Evolutionary conservation across 108 stramenopile genomes (phyloP).

Genomic region (Ochromonas danica): DNA sequence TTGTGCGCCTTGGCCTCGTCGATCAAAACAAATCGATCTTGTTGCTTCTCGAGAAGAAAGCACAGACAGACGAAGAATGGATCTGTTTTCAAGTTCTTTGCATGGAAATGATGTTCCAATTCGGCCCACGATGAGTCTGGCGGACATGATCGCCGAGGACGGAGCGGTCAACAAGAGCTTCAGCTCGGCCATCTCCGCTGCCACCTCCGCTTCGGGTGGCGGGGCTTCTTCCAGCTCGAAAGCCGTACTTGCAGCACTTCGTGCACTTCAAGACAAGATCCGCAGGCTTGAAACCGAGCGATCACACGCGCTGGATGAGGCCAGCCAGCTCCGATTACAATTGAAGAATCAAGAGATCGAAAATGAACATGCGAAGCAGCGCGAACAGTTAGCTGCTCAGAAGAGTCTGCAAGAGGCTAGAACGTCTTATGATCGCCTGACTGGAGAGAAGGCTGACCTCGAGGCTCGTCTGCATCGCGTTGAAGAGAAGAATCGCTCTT

Average conservation of each 20-base stretch:
- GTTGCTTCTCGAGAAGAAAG: too few species aligned
- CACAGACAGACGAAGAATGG: too few species aligned
- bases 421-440: not conserved
- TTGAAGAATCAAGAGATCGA: constrained; percentile 33
- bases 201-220: not conserved
- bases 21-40: too few species aligned
- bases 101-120: too few species aligned
- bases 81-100: too few species aligned
- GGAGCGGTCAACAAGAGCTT: not conserved
- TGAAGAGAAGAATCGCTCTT: not conserved
- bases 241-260: constrained; percentile 25
- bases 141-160: not conserved
- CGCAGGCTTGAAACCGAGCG: constrained; percentile 10
- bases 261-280: constrained; percentile 34
- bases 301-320: constrained; percentile 29
- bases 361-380: constrained; percentile 4
- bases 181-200: not conserved
- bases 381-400: constrained; percentile 2
- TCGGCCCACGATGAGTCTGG: too few species aligned
- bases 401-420: constrained; percentile 28
- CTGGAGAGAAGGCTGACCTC: constrained; percentile 12
- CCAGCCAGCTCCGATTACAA: not conserved
- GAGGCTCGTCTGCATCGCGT: not conserved
- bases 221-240: constrained; percentile 28
- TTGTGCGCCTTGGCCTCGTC: too few species aligned